phyloP scores from a whole-genome alignment of 1,284 basidiomycete species.

The Phellinidium pouzarii region DNA sequence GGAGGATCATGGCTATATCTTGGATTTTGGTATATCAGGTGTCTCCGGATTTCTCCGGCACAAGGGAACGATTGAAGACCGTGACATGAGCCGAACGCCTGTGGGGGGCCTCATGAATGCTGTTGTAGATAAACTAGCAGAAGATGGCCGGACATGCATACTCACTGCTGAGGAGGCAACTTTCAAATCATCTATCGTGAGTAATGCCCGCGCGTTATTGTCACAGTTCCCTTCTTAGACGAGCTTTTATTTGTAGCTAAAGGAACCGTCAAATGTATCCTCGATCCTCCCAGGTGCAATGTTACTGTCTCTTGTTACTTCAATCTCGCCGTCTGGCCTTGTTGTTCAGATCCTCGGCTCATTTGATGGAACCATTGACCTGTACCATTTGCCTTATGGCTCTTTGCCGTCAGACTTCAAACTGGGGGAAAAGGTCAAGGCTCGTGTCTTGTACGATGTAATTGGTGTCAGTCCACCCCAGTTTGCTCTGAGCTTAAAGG shows the following conservation, averaged over 20 bases:
- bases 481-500: conserved; percentile 74
- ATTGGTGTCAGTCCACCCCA: conserved; percentile 63
- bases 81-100: conserved; percentile 34
- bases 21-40: conserved; percentile 77
- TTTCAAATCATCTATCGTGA: conserved; percentile 47
- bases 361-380: conserved; percentile 89
- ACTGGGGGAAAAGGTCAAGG: conserved; percentile 83
- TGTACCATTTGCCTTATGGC: conserved; percentile 63
- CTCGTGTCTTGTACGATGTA: conserved; percentile 82
- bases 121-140: conserved; percentile 55
- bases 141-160: conserved; percentile 66
- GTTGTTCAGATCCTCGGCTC: conserved; percentile 90
- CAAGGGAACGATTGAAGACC: conserved; percentile 43
- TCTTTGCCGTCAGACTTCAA: conserved; percentile 54
- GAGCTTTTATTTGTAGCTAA: conserved; percentile 36
- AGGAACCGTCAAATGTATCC: conserved; percentile 72
- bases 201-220: conserved; percentile 22
- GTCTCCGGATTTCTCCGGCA: conserved; percentile 76
- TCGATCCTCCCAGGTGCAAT: conserved; percentile 85
- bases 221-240: not conserved
- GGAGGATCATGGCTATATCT: conserved; percentile 93
- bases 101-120: conserved; percentile 64
- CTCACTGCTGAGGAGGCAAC: conserved; percentile 45
- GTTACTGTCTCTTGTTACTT: conserved; percentile 82
- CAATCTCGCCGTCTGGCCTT: conserved; percentile 72